Evolutionary conservation across 345 rosid species (phyloP), one percentile per base, ranked within the genome.

Genomic region (Excoecaria cochinchinensis): DNA sequence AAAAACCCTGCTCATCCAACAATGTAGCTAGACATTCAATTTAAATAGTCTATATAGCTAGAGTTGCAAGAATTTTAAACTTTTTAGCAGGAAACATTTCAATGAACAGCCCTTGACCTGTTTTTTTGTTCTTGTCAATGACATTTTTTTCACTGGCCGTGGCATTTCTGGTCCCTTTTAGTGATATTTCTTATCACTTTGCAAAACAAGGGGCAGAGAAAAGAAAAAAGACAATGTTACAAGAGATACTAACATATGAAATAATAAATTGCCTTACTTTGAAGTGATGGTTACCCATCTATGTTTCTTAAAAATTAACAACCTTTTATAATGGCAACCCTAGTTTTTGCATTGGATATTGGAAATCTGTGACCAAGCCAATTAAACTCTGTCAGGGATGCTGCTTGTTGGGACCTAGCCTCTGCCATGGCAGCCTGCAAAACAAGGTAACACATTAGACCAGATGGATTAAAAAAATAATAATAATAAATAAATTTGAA

Each of bases 321-420:
- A 96, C 98, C 97, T 90, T 96, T 96, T 75, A 92, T 85, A 80
- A 96, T 91, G 74, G 95, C 88, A 75, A 93, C 98, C 70, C 97
- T 91, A 55, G 95, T 90, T 85, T 96, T 96, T 70, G 99, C 93
- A 88, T 93, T 93, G 58, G 93, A 84, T 79, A 96, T 86, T 14
- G 98, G 99, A 85, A 87, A 93, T 78, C 83, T 89, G 84, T 92
- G 89, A 69, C 98, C 99, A 82, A 96, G 97, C 98, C 98, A 96
- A 58, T 85, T 85, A 76, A 96, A 90, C 88, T 96, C 98, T 12
- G 97, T 96, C 86, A 96, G 80, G 17, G 98, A 93, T 76, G 97
- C 97, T 67, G 98, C 98, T 80, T 96, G 99, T 77, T 96, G 97
- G 71, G 97, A 88, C 85, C 98, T 93, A 70, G 96, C 99, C 86